These are phyloP conservation scores for Aspergillus amoenus DNA, from an alignment of 2,329 filamentous ascomycete species.

Conservation along the genomic window DNA sequence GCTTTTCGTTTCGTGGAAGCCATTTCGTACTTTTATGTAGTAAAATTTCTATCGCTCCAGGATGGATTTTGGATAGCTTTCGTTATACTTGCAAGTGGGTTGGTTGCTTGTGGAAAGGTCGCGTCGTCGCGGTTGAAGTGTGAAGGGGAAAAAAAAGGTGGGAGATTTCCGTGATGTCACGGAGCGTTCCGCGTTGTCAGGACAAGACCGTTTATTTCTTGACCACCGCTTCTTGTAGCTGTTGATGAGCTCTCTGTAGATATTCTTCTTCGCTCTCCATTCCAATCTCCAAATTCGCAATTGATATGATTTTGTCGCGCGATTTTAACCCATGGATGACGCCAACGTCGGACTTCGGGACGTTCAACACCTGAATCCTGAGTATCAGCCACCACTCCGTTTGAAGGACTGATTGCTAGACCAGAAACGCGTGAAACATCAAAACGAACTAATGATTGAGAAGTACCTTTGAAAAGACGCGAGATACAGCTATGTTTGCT, in stretches of 20 bases:
- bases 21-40: neutral
- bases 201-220: neutral
- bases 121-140: neutral
- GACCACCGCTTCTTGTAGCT: conserved; percentile 19
- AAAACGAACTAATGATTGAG: neutral
- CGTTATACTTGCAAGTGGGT: neutral
- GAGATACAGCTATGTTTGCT: conserved; percentile 66
- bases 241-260: conserved; percentile 21
- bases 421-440: neutral
- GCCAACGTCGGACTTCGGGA: conserved; percentile 64
- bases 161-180: conserved; percentile 23
- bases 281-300: conserved; percentile 29
- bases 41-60: neutral
- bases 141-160: conserved; percentile 12
- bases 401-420: neutral
- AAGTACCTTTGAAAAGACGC: conserved; percentile 60
- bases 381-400: neutral
- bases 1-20: conserved; percentile 29
- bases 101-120: neutral
- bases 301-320: conserved; percentile 60
- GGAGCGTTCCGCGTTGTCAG: conserved; percentile 2
- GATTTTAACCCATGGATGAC: conserved; percentile 65
- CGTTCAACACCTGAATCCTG: conserved; percentile 50
- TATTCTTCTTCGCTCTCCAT: conserved; percentile 32
- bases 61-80: neutral